These are phyloP conservation scores for Botryobasidium botryosum DNA, from an alignment of 768 basidiomycete species.

Conservation along the genomic window DNA sequence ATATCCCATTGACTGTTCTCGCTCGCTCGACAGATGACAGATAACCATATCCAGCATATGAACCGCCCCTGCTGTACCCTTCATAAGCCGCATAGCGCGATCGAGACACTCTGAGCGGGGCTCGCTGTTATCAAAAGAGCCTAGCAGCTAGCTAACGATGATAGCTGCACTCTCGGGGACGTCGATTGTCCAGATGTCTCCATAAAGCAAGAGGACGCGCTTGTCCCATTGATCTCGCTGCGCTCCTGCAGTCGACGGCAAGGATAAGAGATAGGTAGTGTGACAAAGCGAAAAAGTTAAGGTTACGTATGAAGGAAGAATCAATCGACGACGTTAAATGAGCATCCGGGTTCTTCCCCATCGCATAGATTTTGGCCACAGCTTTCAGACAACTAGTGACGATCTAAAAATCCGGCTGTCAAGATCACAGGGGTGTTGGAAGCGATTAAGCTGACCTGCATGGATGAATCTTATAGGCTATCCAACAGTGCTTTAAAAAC, in stretches of 20 bases:
- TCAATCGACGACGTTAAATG: slow-evolving; percentile 74
- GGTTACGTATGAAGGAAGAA: slow-evolving; percentile 4
- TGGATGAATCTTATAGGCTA: slow-evolving; percentile 36
- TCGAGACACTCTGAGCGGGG: slow-evolving; percentile 96
- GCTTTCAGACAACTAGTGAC: slow-evolving; percentile 74
- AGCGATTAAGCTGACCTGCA: slow-evolving; percentile 36
- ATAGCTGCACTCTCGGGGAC: slow-evolving; percentile 85
- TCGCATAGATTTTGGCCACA: slow-evolving; percentile 63
- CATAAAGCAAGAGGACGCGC: slow-evolving; percentile 67
- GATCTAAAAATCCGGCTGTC: slow-evolving; percentile 33
- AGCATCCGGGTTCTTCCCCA: slow-evolving; percentile 95
- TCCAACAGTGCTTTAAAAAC: slow-evolving; percentile 34
- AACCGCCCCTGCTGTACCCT: slow-evolving; percentile 33
- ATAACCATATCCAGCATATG: slow-evolving; percentile 11
- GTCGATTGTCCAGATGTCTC: slow-evolving; percentile 79
- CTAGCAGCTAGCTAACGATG: slow-evolving; percentile 85
- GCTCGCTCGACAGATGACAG: not conserved
- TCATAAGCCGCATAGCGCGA: slow-evolving; percentile 84
- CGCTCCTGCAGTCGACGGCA: slow-evolving; percentile 67
- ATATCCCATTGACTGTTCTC: slow-evolving; percentile 67
- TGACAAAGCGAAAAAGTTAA: not conserved
- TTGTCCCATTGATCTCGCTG: slow-evolving; percentile 67
- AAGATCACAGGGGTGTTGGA: not conserved
- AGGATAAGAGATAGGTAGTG: too few relatives aligned
- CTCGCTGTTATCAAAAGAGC: slow-evolving; percentile 97